A percentile compares a stretch with the other conserved stretches of the same genome.
Conservation (phyloP, 2,329 filamentous ascomycete species). For the Diplocarpon rosae region DNA sequence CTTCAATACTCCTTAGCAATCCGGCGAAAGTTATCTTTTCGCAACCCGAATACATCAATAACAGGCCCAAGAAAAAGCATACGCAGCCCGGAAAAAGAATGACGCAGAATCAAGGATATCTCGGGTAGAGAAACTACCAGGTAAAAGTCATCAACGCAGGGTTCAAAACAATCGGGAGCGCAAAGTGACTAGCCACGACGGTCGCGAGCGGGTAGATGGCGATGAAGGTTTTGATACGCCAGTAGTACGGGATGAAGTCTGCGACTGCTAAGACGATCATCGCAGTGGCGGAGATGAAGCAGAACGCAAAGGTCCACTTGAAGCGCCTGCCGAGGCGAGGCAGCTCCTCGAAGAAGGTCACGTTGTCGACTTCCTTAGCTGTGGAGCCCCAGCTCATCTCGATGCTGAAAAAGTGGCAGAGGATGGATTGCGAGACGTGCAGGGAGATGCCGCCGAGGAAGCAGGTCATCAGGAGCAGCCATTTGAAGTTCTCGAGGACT, state of each 20-base stretch:
- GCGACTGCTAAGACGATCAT: constrained; percentile 34
- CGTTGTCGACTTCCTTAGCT: constrained; percentile 42
- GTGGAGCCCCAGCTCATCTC: constrained; percentile 44
- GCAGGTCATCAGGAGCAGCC: constrained; percentile 32
- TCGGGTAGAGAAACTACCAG: constrained; percentile 31
- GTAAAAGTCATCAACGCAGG: constrained; percentile 54
- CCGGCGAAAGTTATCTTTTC: no score
- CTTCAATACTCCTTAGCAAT: no score
- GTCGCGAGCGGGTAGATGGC: constrained; percentile 47
- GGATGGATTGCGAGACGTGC: constrained; percentile 32
- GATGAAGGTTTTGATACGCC: constrained; percentile 33
- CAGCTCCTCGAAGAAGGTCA: constrained; percentile 13
- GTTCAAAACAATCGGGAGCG: constrained; percentile 48
- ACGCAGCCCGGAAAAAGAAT: no score
- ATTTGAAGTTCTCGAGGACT: constrained; percentile 46
- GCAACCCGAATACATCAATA: no score
- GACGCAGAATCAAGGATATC: no score
- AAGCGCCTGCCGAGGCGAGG: constrained; percentile 44
- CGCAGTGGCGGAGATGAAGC: constrained; percentile 33
- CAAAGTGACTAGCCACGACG: constrained; percentile 42
- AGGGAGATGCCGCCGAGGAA: constrained; percentile 35
- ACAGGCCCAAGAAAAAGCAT: no score
- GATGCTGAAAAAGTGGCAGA: constrained; percentile 33
- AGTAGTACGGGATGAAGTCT: constrained; percentile 7
- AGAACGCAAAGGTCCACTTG: constrained; percentile 42